These are phyloP conservation scores for Fusarium subtropicale DNA, from an alignment of 2,329 filamentous ascomycete species.

Conservation along the genomic window DNA sequence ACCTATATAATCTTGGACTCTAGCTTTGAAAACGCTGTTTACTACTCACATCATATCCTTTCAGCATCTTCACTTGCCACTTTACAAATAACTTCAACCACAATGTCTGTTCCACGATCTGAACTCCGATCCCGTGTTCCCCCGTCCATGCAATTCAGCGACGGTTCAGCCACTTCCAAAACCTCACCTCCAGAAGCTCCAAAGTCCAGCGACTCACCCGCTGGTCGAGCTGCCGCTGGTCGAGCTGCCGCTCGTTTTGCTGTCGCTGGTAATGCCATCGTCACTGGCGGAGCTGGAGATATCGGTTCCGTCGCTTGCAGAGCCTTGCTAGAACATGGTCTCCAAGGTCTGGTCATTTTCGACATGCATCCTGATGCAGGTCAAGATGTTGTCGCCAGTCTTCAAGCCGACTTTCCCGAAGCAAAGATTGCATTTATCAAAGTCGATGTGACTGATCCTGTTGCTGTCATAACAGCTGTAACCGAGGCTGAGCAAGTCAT, in stretches of 20 bases:
- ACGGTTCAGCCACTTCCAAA: constrained; percentile 7
- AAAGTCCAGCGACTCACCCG: accelerated
- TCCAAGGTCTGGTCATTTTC: constrained; percentile 10
- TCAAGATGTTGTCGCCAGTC: neutral
- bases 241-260: neutral
- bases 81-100: neutral
- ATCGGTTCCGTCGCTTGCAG: constrained; percentile 11
- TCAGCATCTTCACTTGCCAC: accelerated
- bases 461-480: neutral
- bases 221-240: neutral
- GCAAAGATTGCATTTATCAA: constrained; percentile 5
- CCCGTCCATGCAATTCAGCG: constrained; percentile 24
- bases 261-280: constrained; percentile 2
- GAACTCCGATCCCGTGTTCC: constrained; percentile 16
- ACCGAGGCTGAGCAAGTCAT: neutral
- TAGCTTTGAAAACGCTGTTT: accelerated
- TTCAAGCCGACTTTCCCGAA: constrained; percentile 5
- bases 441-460: constrained; percentile 14
- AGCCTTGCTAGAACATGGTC: constrained; percentile 20
- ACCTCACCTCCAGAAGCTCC: neutral
- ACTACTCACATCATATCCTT: neutral
- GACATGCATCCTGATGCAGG: constrained; percentile 15
- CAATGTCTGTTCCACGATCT: constrained; percentile 20
- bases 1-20: neutral
- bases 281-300: constrained; percentile 19